Base-by-base conservation (phyloP, 163 green algal species). In the Picocystis sp. region DNA sequence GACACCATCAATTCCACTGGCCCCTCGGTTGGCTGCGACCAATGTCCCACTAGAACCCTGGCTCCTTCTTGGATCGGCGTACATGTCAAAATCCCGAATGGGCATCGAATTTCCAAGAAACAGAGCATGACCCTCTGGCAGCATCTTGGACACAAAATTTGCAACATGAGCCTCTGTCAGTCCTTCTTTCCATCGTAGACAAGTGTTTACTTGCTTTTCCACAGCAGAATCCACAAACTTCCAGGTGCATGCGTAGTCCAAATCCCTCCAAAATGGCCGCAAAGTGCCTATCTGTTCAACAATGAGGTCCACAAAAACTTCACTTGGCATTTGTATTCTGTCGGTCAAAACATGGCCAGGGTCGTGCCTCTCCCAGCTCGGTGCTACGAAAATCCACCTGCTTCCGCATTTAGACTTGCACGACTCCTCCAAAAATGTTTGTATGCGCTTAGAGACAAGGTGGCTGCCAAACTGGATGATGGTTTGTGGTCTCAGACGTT, bases 21-120 rank as follows among this genome's bases (percentile, higher is more conserved):
- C 89, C 11, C 89, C 89, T 1, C 89, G 61, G 62, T 95, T 96
- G 17, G 82, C 79, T 22, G 11, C 44, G 5, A 23, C 24, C 53
- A 17, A 43, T 38, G 24, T n/a, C 41, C 33, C 41, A 43, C 17
- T 38, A 11, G 35, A 14, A 14, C 47, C 15, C n/a, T 34, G 47
- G 5, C 15, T 33, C 47, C 5, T 21, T 13, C 25, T 50, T 47
- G 14, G 47, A 41, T 52, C 56, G 0, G 70, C 77, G 61, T 87
- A 96, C 78, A 94, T 92, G 59, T 98, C 87, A 56, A 92, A 81
- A 56, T 98, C 89, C 0, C 90, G 66, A 50, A 98, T 94, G 34
- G 90, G 84, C 89, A 98, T 97, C 57, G 67, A 84, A 70, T 98
- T 98, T 13, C 90, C 90, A 23, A 95, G 59, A 62, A 95, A 98